These are phyloP conservation scores for Alectoria sarmentosa DNA, from an alignment of 495 filamentous ascomycete genomes.

Conservation along the genomic window DNA sequence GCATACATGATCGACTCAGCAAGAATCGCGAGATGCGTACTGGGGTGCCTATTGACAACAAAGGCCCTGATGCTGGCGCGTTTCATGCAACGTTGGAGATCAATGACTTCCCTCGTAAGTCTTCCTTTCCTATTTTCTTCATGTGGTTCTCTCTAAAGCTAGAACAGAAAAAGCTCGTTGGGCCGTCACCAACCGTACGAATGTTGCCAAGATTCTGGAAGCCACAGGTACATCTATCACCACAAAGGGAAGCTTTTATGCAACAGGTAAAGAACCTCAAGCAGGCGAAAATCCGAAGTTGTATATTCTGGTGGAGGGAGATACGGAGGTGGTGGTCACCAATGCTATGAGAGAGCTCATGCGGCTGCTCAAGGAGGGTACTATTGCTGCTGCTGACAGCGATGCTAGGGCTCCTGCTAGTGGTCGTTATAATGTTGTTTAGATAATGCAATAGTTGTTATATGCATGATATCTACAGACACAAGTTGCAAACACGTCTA, in stretches of 20 bases:
- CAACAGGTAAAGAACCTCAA: constrained; percentile 69
- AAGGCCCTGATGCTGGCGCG: constrained; percentile 91
- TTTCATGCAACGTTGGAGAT: constrained; percentile 98
- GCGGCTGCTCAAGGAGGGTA: constrained; percentile 84
- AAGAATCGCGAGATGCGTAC: constrained; percentile 78
- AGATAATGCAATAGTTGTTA: constrained; percentile 20
- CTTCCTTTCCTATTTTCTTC: constrained; percentile 5
- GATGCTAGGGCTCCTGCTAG: constrained; percentile 72
- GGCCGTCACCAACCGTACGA: constrained; percentile 98
- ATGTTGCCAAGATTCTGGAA: constrained; percentile 97
- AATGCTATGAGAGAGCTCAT: constrained; percentile 90
- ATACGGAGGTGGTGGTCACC: constrained; percentile 86
- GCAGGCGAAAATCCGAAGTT: constrained; percentile 75
- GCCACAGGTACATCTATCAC: constrained; percentile 93
- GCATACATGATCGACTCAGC: constrained; percentile 80
- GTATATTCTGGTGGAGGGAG: constrained; percentile 95
- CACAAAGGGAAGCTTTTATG: constrained; percentile 89
- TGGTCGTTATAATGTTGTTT: constrained; percentile 88
- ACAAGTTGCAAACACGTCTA: not conserved
- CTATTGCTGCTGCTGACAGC: constrained; percentile 77
- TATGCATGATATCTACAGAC: not conserved
- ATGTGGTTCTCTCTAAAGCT: constrained; percentile 26
- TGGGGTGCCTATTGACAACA: constrained; percentile 96
- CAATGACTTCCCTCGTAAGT: constrained; percentile 92
- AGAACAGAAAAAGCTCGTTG: constrained; percentile 83